Evolutionary conservation across 164 flowering plant species (phyloP), one percentile per base, ranked within the genome.

Genomic region (Chimonanthus salicifolius): DNA sequence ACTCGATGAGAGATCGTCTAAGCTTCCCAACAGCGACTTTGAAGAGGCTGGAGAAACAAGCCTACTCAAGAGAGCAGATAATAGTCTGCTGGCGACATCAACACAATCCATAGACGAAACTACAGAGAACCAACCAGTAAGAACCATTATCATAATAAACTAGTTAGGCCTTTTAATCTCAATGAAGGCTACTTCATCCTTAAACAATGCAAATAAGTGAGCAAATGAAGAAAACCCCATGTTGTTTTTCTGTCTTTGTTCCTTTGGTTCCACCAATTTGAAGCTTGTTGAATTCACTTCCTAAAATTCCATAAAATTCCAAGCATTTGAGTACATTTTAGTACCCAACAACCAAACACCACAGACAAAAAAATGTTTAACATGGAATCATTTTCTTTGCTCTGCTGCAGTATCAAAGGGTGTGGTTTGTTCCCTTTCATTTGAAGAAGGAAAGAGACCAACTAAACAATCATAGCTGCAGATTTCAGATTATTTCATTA

Each of bases 11-110:
- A 83, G 73, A 11, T 67, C 73, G 20, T 45, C 67, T 47, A 83
- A 81, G 68, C 21, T 48, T 43, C 88, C 92, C 58, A 92, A 86
- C 81, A 80, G 71, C 51, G 89, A 85, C 48, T 79, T 83, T 6
- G 91, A 86, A 54, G 80, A 83, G 3, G 73, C 75, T 60, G 74
- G 33, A 43, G 80, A 83, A 60, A 74, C 91, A 18, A 78, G 58
- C 62, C 97, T 95, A 74, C 88, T 95, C 65, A 76, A 72, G 44
- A 80, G 54, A 47, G 80, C 74, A 64, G 76, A 68, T 45, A 44
- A 62, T 18, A 5, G 5, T 7, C 11, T 10, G 64, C 65, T 82
- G 62, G 47, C 76, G 49, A 60, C 21, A 15, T 62, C 84, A 54
- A 46, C 82, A 13, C 73, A 76, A 47, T 60, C 81, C 62, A 47